A percentile compares a stretch with the other conserved stretches of the same genome.
These are phyloP conservation scores for Salvia miltiorrhiza DNA, from an alignment of 257 asterid genomes.

Conservation along the genomic window DNA sequence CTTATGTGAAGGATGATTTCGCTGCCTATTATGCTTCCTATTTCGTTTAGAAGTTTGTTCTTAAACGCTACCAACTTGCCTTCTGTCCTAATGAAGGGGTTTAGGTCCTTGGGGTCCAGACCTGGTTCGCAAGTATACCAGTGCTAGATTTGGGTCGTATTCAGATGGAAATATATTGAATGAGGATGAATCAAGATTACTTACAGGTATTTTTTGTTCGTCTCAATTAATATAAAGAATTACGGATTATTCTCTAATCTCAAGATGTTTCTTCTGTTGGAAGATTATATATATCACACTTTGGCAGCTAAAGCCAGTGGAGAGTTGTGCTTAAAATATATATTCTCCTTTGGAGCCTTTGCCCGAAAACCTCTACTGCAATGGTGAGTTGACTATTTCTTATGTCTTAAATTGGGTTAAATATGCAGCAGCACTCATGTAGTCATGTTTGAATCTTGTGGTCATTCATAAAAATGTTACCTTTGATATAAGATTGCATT, in stretches of 20 bases:
- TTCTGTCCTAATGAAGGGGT: constrained; percentile 50
- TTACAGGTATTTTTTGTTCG: constrained; percentile 49
- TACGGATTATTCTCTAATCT: constrained; percentile 20
- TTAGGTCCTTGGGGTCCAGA: constrained; percentile 93
- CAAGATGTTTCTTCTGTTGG: constrained; percentile 19
- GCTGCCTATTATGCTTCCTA: background rate
- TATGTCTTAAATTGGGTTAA: background rate
- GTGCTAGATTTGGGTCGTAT: constrained; percentile 65
- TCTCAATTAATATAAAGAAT: background rate
- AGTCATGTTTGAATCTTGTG: background rate
- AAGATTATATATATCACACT: constrained; percentile 74
- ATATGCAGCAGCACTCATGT: background rate
- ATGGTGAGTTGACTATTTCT: constrained; percentile 42
- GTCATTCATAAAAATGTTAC: constrained; percentile 2
- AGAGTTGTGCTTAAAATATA: constrained; percentile 76
- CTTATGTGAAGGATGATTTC: background rate
- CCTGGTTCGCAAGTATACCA: constrained; percentile 67
- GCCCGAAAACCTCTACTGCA: constrained; percentile 65
- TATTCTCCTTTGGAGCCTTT: constrained; percentile 83
- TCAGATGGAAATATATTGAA: constrained; percentile 46
- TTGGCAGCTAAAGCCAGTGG: constrained; percentile 90
- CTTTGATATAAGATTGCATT: background rate
- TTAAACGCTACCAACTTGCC: constrained; percentile 1
- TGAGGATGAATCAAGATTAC: constrained; percentile 63
- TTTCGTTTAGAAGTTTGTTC: background rate